phyloP scores from a whole-genome alignment of 208 protist species.

The Trypanosoma congolense region DNA sequence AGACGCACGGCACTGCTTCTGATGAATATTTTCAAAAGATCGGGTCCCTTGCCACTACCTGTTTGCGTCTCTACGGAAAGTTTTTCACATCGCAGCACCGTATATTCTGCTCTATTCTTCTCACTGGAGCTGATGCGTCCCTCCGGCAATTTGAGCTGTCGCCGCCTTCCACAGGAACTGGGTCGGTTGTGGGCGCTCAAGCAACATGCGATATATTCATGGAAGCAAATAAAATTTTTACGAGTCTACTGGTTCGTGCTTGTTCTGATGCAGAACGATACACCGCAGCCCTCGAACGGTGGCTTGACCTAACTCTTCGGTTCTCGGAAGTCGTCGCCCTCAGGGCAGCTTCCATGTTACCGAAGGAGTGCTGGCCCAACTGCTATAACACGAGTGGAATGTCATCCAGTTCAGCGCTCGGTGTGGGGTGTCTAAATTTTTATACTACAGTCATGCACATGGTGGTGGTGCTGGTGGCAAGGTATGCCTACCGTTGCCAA shows the following conservation, averaged over 20 bases:
- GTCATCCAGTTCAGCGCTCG: too few relatives aligned
- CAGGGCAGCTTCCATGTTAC: too few relatives aligned
- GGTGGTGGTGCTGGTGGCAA: too few relatives aligned
- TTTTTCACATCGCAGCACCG: slow-evolving; percentile 8
- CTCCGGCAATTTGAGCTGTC: background rate
- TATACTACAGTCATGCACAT: too few relatives aligned
- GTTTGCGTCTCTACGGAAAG: slow-evolving; percentile 15
- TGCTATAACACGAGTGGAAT: too few relatives aligned
- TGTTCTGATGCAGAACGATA: background rate
- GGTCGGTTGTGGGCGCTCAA: background rate
- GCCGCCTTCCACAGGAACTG: background rate
- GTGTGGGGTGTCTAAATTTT: too few relatives aligned
- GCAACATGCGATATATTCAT: slow-evolving; percentile 1
- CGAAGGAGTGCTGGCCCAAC: too few relatives aligned
- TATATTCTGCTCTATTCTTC: slow-evolving; percentile 10
- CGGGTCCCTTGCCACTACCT: slow-evolving; percentile 10
- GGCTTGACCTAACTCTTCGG: slow-evolving; percentile 4
- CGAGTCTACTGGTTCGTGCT: slow-evolving; percentile 3
- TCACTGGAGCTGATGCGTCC: slow-evolving; percentile 2
- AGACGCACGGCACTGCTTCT: background rate
- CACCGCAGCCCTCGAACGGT: background rate
- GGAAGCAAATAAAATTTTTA: background rate
- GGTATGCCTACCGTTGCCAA: too few relatives aligned
- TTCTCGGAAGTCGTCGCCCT: background rate
- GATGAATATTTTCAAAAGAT: slow-evolving; percentile 1